Base-by-base conservation (phyloP, 2,329 filamentous ascomycete genomes). In the Orbilia quercus region DNA sequence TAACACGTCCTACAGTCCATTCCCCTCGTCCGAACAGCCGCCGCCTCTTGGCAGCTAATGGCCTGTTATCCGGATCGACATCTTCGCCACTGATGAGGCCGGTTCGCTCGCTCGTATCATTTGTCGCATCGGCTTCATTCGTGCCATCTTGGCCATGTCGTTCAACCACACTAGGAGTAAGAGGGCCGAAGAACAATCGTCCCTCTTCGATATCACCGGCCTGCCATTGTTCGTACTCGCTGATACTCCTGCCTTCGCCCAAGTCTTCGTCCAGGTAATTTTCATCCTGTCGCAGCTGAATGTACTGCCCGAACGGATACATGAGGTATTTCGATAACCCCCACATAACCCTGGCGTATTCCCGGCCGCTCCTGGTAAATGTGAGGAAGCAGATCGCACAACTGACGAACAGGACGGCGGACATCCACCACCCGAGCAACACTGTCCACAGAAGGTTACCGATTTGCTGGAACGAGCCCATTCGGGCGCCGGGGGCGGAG, bases 221-320 rank as follows among this genome's bases (percentile, higher is more conserved):
- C 82, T 99, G 95, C 95, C 95, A 99, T 82, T 96, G 92, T 81
- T 99, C 95, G 80, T 99, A 99, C 82, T 99, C 95, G 78, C 91
- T 96, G 79, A 99, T 97, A 82, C 93, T 98, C 79, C 95, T 88
- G 18, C 95, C 95, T 81, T 99, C 95, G 42, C 94, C 93, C 79
- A 95, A 88, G 78, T 99, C 95, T 82, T 99, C 95, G 73, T 97
- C 91, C 51, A 92, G 84, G 79, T 99, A 99, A 45, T 91, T 90
- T 79, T 98, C 95, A 77, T 99, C 95, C 80, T 94, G 91, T 79
- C 96, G 90, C 38, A 99, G 85, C 50, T 92, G 90, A 75, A 99
- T 92, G 80, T 96, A 97, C 79, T 96, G 96, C 76, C 95, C 95
- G 80, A 99, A 99, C 0, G 95, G 95, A 79, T 98, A 99, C 79